Evolutionary conservation across 2,329 filamentous ascomycete genomes (phyloP), one percentile per base, ranked within the genome.

Genomic region (Hypoxylon sp.): DNA sequence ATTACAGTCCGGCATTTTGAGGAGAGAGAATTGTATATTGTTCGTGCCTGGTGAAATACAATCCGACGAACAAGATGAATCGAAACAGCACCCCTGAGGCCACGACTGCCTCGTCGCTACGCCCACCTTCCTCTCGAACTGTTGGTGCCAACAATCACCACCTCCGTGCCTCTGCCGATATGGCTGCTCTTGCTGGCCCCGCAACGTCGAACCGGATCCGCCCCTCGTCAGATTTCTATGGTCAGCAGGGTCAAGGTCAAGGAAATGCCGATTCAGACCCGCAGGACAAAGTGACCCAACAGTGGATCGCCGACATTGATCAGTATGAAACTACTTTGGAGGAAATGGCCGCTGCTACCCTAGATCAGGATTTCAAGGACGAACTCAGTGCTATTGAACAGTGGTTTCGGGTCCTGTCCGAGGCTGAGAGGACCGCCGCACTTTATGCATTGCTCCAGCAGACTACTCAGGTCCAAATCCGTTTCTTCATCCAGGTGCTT

Each of bases 361-460:
- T 98, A 61, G 96, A 99, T 79, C 96, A 99, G 84, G 96, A 99
- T 79, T 99, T 99, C 86, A 99, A 99, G 84, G 96, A 98, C 82
- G 96, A 99, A 82, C 88, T 99, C 68, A 98, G 94, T 79, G 96
- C 96, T 74, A 99, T 99, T 78, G 96, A 99, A 83, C 96, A 99
- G 85, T 99, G 96, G 96, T 99, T 99, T 82, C 92, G 95, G 70
- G 96, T 99, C 60, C 85, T 99, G 72, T 98, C 95, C 78, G 96
- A 98, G 83, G 95, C 96, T 30, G 96, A 99, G 83, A 89, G 96
- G 70, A 99, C 96, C 20, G 96, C 96, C 69, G 96, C 96, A 54
- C 84, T 98, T 65, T 99, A 99, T 80, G 95, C 96, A 69, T 85
- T 99, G 75, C 86, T 99, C 67, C 96, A 99, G 84, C 96, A 99